phyloP scores from a whole-genome alignment of 2,329 filamentous ascomycete genomes.

The Phaeosphaeriaceae sp. region DNA sequence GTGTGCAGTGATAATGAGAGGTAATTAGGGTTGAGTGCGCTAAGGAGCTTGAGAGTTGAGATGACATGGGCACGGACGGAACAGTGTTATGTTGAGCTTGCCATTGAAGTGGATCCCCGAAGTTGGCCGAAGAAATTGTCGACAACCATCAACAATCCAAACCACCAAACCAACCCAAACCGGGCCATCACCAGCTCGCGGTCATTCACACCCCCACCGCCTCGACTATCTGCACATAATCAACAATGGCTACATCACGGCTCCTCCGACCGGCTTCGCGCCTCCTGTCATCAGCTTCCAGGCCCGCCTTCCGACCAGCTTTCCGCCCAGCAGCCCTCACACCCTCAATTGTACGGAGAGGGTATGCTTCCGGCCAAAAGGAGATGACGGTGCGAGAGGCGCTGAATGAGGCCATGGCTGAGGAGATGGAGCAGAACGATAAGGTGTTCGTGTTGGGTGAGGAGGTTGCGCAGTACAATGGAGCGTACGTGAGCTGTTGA shows the following conservation, averaged over 20 bases:
- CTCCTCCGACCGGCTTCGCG: constrained; percentile 69
- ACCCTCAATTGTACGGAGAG: constrained; percentile 57
- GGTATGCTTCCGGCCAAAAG: constrained; percentile 73
- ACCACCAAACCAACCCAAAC: constrained; percentile 23
- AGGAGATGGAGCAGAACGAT: constrained; percentile 92
- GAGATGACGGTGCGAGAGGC: constrained; percentile 97
- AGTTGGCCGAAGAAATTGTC: constrained; percentile 30
- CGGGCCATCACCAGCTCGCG: constrained; percentile 36
- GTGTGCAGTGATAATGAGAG: too few species aligned
- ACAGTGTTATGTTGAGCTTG: constrained; percentile 9
- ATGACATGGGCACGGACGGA: constrained; percentile 13
- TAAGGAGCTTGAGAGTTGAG: constrained; percentile 6
- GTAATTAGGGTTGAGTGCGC: too few species aligned
- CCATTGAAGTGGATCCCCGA: constrained; percentile 26
- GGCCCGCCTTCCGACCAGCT: constrained; percentile 59
- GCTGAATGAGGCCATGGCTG: constrained; percentile 94
- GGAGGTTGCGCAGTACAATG: constrained; percentile 99
- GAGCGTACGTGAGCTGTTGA: constrained; percentile 81
- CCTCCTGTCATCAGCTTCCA: constrained; percentile 63
- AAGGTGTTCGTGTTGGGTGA: constrained; percentile 97
- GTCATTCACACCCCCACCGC: constrained; percentile 28
- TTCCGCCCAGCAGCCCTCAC: constrained; percentile 57
- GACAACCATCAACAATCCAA: constrained; percentile 26
- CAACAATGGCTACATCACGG: constrained; percentile 64
- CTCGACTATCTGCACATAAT: constrained; percentile 11